Evolutionary conservation across 192 early-diverging fungal genomes (phyloP).

Genomic region (Chytriomyces sp.): DNA sequence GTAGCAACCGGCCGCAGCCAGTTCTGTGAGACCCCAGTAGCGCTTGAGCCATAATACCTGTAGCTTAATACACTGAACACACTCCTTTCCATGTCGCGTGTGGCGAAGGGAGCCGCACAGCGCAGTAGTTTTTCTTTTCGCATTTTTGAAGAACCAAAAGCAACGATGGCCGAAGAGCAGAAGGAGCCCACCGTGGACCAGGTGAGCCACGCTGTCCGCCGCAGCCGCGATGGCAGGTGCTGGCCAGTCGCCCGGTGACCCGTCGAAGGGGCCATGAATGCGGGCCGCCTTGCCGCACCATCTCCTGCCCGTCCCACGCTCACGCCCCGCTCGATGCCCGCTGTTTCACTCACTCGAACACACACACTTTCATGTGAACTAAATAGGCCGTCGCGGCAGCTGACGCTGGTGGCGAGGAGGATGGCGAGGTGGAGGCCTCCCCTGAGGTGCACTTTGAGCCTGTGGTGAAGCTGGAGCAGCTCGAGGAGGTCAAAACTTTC

Average conservation of each 20-base stretch:
- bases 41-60: too few species aligned
- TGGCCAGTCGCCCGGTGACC: background rate
- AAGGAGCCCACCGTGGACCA: background rate
- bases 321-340: background rate
- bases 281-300: background rate
- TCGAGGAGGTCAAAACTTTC: slow-evolving; percentile 86
- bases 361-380: too few species aligned
- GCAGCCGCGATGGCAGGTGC: background rate
- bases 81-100: too few species aligned
- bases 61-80: too few species aligned
- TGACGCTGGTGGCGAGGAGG: slow-evolving; percentile 34
- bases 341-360: background rate
- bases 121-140: too few species aligned
- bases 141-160: background rate
- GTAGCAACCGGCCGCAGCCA: too few species aligned
- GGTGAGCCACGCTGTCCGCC: too few species aligned
- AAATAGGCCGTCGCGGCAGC: too few species aligned
- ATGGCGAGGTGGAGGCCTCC: slow-evolving; percentile 80
- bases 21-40: too few species aligned
- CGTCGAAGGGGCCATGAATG: background rate
- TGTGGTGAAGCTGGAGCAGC: slow-evolving; percentile 87
- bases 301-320: background rate
- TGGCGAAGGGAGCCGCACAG: too few species aligned
- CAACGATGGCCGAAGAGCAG: background rate
- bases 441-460: slow-evolving; percentile 96